Percentiles rank a stretch among this genome's conserved stretches.
Evolutionary conservation across 805 yeast species (phyloP).

Genomic region (Kurtzmaniella cleridarum): DNA sequence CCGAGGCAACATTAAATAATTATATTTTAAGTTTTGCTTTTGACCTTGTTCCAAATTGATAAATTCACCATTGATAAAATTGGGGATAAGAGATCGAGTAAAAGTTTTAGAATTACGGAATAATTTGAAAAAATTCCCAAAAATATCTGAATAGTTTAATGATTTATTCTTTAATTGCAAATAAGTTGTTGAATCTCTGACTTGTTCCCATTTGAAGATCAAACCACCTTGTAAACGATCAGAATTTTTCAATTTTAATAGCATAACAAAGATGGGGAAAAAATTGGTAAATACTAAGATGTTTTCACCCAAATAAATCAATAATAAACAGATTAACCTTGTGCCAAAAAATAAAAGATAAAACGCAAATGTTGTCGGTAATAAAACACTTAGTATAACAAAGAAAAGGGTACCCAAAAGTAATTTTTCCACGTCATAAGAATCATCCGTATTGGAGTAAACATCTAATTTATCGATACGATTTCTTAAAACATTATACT

Average conservation of each 20-base stretch:
- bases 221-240: constrained; percentile 55
- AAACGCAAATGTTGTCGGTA: constrained; percentile 86
- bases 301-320: constrained; percentile 52
- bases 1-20: constrained; percentile 33
- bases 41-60: constrained; percentile 19
- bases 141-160: constrained; percentile 30
- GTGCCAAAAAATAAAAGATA: constrained; percentile 66
- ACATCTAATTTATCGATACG: constrained; percentile 76
- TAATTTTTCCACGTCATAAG: constrained; percentile 78
- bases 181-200: constrained; percentile 16
- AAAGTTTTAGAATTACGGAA: constrained; percentile 26
- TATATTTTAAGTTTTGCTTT: constrained; percentile 18
- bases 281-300: constrained; percentile 66
- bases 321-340: constrained; percentile 45
- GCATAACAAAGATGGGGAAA: constrained; percentile 78
- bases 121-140: constrained; percentile 24
- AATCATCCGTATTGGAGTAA: constrained; percentile 14
- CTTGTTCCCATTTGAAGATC: constrained; percentile 19
- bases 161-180: constrained; percentile 31
- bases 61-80: constrained; percentile 23
- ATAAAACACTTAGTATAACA: constrained; percentile 66
- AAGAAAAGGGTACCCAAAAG: constrained; percentile 85
- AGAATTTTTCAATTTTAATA: constrained; percentile 76
- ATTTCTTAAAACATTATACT: constrained; percentile 74
- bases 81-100: constrained; percentile 14